A percentile compares a stretch with the other conserved stretches of the same genome.
Evolutionary conservation across 148 eudicot genomes (phyloP).

Genomic region (Limonium bicolor): DNA sequence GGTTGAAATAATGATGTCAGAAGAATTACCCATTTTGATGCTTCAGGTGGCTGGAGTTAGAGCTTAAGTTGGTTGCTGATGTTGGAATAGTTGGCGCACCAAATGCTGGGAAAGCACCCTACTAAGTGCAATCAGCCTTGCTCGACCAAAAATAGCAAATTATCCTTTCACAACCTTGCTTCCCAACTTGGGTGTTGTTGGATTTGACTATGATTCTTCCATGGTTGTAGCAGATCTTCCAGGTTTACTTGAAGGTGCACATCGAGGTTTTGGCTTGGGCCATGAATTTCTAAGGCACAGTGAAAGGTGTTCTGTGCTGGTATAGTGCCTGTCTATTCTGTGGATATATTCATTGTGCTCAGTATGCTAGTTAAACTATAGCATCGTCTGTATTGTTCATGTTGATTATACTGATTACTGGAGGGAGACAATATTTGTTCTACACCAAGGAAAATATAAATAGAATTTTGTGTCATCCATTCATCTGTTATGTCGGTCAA

Average conservation of each 20-base stretch:
- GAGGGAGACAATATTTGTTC: too few species aligned
- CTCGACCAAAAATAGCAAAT: slow-evolving; percentile 79
- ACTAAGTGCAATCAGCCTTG: slow-evolving; percentile 84
- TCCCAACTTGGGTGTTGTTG: slow-evolving; percentile 90
- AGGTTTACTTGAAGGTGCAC: slow-evolving; percentile 93
- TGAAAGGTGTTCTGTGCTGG: slow-evolving; percentile 92
- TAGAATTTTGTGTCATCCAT: too few species aligned
- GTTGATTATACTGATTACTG: too few species aligned
- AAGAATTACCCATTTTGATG: too few species aligned
- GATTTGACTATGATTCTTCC: slow-evolving; percentile 60
- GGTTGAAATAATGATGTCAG: too few species aligned
- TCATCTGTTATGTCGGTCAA: too few species aligned
- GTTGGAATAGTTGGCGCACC: slow-evolving; percentile 96
- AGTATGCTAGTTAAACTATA: too few species aligned
- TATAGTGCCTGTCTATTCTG: slow-evolving; percentile 23
- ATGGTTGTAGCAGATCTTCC: slow-evolving; percentile 90
- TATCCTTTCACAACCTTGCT: slow-evolving; percentile 94
- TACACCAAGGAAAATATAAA: too few species aligned
- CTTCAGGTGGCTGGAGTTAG: slow-evolving; percentile 94
- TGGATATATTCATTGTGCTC: too few species aligned
- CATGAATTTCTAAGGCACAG: slow-evolving; percentile 91
- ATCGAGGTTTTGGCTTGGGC: slow-evolving; percentile 78
- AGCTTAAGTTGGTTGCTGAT: slow-evolving; percentile 95
- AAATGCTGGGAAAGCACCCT: slow-evolving; percentile 98
- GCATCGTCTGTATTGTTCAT: too few species aligned